These are phyloP conservation scores for Fusarium dimerum DNA, from an alignment of 2,329 filamentous ascomycete genomes.

Conservation along the genomic window DNA sequence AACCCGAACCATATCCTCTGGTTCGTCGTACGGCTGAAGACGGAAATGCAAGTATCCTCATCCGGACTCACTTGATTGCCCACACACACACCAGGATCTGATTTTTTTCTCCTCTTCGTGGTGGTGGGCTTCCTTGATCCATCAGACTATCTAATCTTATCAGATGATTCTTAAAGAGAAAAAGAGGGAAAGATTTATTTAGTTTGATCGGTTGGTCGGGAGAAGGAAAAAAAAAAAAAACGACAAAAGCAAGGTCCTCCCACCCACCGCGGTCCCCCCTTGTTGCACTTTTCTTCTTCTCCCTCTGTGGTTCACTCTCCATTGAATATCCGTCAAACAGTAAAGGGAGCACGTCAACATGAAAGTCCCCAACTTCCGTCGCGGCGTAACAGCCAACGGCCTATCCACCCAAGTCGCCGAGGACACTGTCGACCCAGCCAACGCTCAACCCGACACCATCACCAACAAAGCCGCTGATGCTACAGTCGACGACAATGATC, in stretches of 20 bases:
- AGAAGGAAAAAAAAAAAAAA: no score
- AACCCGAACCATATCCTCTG: no score
- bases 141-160: slow-evolving; percentile 20
- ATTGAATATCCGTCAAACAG: no score
- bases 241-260: neutral
- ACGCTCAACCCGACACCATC: neutral
- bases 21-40: no score
- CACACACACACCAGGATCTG: neutral
- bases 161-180: slow-evolving; percentile 12
- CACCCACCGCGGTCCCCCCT: no score
- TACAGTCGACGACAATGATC: slow-evolving; percentile 8
- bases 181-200: neutral
- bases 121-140: neutral
- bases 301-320: neutral
- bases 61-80: neutral
- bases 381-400: neutral
- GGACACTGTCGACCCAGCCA: neutral
- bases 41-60: no score
- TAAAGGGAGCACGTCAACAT: neutral
- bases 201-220: neutral
- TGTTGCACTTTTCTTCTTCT: no score
- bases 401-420: neutral
- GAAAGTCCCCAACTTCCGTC: neutral
- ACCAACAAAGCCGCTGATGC: slow-evolving; percentile 16
- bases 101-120: no score